Base-by-base conservation (phyloP, 2,329 filamentous ascomycete species). In the Calcarisporium arbuscula region DNA sequence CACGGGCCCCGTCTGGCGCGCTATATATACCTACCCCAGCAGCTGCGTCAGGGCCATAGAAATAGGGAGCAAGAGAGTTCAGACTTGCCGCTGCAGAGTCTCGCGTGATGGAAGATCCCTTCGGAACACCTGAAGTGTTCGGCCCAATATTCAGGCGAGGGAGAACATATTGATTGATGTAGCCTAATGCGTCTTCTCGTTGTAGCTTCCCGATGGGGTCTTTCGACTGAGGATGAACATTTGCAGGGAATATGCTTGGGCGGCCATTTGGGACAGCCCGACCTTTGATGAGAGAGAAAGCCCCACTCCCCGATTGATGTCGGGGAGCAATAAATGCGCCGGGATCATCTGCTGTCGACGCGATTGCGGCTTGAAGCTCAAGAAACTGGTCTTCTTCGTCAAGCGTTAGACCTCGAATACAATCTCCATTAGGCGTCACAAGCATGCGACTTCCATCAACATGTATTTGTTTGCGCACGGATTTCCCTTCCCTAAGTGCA, bases 341-440 rank as follows among this genome's bases (percentile, higher is more conserved):
- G 0, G 77, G 74, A 33, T 66, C 67, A 30, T 65, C 60, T 11
- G 69, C 66, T 23, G 64, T 61, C 8, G 56, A 52, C 3, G 71
- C 68, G 28, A 85, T 61, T 6, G 62, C 61, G 30, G 68, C 64
- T 55, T 90, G 85, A 5, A 90, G 68, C 32, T 76, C 68, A 9
- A 90, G 63, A 45, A 83, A 89, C 5, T 72, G 71, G 21, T 80
- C 67, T 51, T 89, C 84, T 42, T 89, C 79, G 27, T 81, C 75
- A 5, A 70, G 61, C 2, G 70, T 78, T 35, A 92, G 60, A 38
- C 83, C 81, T 44, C 81, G 78, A n/a, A 90, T 67, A 52, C 82
- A 85, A 42, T 85, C 80, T 9, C 85, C 84, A 41, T 82, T 79
- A 1, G 84, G 82, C 0, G 84, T 88, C 34, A 89, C 75, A 45